Evolutionary conservation across 2,329 filamentous ascomycete genomes (phyloP).

Genomic region (Neofusicoccum ribis): DNA sequence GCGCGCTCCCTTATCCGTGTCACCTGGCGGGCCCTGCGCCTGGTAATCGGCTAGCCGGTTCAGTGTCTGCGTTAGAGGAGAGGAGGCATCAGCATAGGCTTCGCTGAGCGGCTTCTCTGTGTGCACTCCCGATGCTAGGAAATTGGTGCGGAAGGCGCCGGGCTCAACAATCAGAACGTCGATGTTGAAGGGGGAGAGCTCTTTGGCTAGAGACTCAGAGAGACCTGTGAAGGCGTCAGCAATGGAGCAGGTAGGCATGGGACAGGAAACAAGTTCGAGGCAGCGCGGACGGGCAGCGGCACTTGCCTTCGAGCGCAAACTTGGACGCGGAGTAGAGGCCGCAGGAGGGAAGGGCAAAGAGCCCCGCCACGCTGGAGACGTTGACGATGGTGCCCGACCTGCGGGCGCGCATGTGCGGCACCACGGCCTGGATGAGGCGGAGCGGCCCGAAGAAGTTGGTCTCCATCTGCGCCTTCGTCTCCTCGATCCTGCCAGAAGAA

Average conservation of each 20-base stretch:
- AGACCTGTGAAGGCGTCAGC: not conserved
- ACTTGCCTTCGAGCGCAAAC: slow-evolving; percentile 29
- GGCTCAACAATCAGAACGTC: slow-evolving; percentile 8
- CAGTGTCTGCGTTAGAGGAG: slow-evolving; percentile 25
- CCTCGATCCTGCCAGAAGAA: not conserved
- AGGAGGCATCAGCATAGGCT: slow-evolving; percentile 33
- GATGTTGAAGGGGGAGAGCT: slow-evolving; percentile 6
- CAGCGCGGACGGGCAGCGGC: no score
- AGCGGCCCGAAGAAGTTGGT: slow-evolving; percentile 56
- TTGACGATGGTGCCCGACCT: slow-evolving; percentile 43
- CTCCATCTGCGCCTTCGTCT: slow-evolving; percentile 2
- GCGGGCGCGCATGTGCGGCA: slow-evolving; percentile 47
- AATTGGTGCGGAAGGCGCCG: slow-evolving; percentile 29
- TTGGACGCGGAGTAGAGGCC: slow-evolving; percentile 52
- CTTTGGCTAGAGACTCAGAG: not conserved
- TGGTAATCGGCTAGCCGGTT: not conserved
- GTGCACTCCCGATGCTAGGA: not conserved
- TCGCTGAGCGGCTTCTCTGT: slow-evolving; percentile 35
- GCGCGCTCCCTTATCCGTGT: slow-evolving; percentile 54
- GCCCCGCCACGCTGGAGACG: slow-evolving; percentile 49
- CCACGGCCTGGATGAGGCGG: slow-evolving; percentile 50
- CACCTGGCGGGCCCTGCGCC: slow-evolving; percentile 49
- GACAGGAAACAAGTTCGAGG: no score
- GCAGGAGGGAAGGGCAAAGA: slow-evolving; percentile 39
- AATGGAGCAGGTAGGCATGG: no score